Base-by-base conservation (phyloP, 768 basidiomycete genomes). In the Mycena crocata region DNA sequence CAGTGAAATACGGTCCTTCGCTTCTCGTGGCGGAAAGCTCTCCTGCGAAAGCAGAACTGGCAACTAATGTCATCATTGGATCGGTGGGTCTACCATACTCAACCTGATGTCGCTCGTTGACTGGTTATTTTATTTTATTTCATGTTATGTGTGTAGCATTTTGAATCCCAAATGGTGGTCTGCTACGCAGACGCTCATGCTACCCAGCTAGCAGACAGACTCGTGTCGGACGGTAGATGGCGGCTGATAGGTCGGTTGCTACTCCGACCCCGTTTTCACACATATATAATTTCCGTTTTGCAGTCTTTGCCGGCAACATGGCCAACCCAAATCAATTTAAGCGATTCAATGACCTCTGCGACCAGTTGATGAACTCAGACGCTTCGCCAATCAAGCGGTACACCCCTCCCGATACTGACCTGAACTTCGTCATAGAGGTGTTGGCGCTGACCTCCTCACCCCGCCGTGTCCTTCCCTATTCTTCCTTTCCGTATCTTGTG, bases 171-270 rank as follows among this genome's bases (percentile, higher is more conserved):
- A 0, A 51, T 70, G 57, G 69, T 70, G 5, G 57, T 70, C 17
- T 55, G 69, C 32, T 66, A 66, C 24, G 69, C 69, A 3, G 69
- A 70, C 40, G 69, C 69, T 3, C 60, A 67, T 60, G 62, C 65
- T 1, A 50, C 51, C 21, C 65, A 70, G 13, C 19, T 70, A 9
- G 65, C 61, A 1, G 69, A 70, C 45, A 48, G 44, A 24, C 65
- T 70, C 21, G 62, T 67, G 17, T 39, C 69, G 17, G 51, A 70
- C 32, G 69, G 69, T 7, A 23, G 69, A 60, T 70, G 69, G 69
- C 57, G 69, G 14, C 31, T 70, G 26, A 70, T 70, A 46, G 35
- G 68, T 66, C 17, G 15, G 51, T 48, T 19, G 23, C 15, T 32
- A 1, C 13, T 12, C 15, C 5, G 12, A 39, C 21, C n/a, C n/a